Percentiles rank a stretch among this genome's conserved stretches.
Conservation (phyloP, 2,329 filamentous ascomycete genomes). For the Sphaerulina vaccinii region DNA sequence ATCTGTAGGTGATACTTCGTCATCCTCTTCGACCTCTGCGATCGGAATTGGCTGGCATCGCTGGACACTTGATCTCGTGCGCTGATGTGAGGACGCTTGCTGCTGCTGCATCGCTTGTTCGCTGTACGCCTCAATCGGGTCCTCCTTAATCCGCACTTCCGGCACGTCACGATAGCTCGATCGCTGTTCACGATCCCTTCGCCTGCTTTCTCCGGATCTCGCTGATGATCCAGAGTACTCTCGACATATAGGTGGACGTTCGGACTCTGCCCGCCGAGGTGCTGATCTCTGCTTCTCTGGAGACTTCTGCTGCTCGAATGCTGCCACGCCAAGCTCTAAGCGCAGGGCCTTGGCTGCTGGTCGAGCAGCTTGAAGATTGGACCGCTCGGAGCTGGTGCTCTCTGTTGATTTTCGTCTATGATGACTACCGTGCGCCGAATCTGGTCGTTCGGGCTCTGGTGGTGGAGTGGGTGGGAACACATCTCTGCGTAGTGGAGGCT, state of each 20-base stretch:
- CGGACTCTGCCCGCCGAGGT: conserved; percentile 45
- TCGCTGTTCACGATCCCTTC: conserved; percentile 53
- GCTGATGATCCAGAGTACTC: conserved; percentile 35
- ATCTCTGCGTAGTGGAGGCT: conserved; percentile 74
- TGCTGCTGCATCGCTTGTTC: conserved; percentile 23
- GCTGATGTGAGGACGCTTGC: conserved; percentile 28
- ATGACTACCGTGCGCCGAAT: conserved; percentile 24
- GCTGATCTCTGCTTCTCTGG: conserved; percentile 38
- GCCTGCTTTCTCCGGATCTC: conserved; percentile 23
- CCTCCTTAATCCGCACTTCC: conserved; percentile 59
- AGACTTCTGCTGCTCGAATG: conserved; percentile 43
- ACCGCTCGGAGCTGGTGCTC: conserved; percentile 47
- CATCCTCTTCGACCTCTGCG: conserved; percentile 72
- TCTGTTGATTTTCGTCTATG: conserved; percentile 39
- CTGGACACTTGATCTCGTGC: conserved; percentile 36
- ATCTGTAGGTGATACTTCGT: conserved; percentile 16
- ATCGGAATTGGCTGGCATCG: conserved; percentile 61
- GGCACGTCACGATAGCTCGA: conserved; percentile 58
- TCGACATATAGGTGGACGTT: conserved; percentile 41
- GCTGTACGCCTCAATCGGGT: conserved; percentile 40
- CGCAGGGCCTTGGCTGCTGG: conserved; percentile 48
- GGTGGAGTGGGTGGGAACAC: conserved; percentile 98
- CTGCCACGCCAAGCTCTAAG: conserved; percentile 50
- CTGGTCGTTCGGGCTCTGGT: conserved; percentile 69
- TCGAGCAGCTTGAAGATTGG: conserved; percentile 40